Evolutionary conservation across 2,329 filamentous ascomycete genomes (phyloP), one percentile per base, ranked within the genome.

Genomic region (Cryphonectria parasitica): DNA sequence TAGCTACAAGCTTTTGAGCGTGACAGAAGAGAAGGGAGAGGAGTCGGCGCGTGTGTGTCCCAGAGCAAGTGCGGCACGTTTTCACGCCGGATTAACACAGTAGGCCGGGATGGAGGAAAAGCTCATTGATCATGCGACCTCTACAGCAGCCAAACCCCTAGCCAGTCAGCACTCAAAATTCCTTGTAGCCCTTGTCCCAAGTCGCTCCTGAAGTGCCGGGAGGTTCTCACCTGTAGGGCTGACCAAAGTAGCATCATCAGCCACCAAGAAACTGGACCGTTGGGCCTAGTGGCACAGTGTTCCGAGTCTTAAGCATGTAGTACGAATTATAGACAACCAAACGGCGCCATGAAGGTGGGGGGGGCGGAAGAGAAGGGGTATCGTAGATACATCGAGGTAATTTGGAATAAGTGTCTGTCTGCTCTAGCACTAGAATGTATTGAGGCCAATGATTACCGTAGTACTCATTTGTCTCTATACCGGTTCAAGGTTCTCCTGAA

Each of bases 191-290:
- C 5, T 49, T 36, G 41, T 67, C 58, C 62, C 66, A 62, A 22
- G 45, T 70, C 68, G 68, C 65, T 72, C 70, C 71, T 69, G 64
- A 45, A 54, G 34, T 43, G 64, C 58, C 66, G 68, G 68, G 43
- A 62, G 31, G 31, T 39, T 49, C 31, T 36, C 58, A 62, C 31
- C n/a, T 52, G 54, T 58, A 64, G 56, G 58, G 68, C 71, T 68
- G 71, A 45, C 69, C 71, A 71, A 71, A 67, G 64, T 61, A 67
- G 58, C 43, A 54, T 62, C 63, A 54, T 19, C 69, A n/a, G 7
- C 25, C 52, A 52, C 36, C 36, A 43, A 49, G 36, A 31, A 22
- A 31, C 25, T 68, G 56, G 66, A 45, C 28, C 28, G 19, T 54
- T 19, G 31, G 15, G n/a, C 31, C n/a, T 22, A 34, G 34, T n/a